Evolutionary conservation across 2,329 filamentous ascomycete species (phyloP).

Genomic region (Colletotrichum gigasporum): DNA sequence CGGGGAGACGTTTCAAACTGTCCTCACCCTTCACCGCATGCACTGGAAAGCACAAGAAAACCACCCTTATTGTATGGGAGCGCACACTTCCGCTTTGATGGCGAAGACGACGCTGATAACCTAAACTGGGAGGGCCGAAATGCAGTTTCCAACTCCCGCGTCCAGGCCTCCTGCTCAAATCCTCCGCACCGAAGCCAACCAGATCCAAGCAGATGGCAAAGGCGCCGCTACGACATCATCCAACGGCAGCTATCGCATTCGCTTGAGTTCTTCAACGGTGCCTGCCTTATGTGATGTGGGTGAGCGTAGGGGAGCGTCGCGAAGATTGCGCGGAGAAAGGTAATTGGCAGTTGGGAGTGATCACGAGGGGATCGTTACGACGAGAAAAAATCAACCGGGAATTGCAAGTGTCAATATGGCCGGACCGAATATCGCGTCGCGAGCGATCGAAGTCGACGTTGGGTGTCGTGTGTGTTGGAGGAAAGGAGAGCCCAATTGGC

Average conservation of each 20-base stretch:
- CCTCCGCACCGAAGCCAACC: slow-evolving; percentile 29
- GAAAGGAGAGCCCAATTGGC: neutral
- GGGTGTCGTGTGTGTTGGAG: neutral
- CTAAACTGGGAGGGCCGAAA: slow-evolving; percentile 27
- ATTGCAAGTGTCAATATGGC: neutral
- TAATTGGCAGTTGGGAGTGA: slow-evolving; percentile 12
- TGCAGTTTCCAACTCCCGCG: slow-evolving; percentile 31
- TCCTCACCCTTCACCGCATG: slow-evolving; percentile 21
- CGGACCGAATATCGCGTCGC: neutral
- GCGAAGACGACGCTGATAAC: slow-evolving; percentile 25
- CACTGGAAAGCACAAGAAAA: slow-evolving; percentile 28
- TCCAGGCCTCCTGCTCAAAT: slow-evolving; percentile 28
- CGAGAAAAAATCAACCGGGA: neutral
- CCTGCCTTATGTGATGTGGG: slow-evolving; percentile 10
- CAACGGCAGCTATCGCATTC: slow-evolving; percentile 22
- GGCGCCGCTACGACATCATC: slow-evolving; percentile 25
- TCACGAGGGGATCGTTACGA: slow-evolving; percentile 13
- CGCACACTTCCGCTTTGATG: slow-evolving; percentile 9
- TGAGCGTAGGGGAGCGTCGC: slow-evolving; percentile 12
- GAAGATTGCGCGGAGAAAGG: slow-evolving; percentile 12
- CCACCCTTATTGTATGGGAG: slow-evolving; percentile 30
- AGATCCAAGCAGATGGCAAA: slow-evolving; percentile 29
- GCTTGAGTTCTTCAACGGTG: slow-evolving; percentile 3
- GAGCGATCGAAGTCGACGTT: neutral
- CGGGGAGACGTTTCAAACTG: slow-evolving; percentile 18